phyloP scores from a whole-genome alignment of 129 eudicot genomes.

The Tagetes patula region DNA sequence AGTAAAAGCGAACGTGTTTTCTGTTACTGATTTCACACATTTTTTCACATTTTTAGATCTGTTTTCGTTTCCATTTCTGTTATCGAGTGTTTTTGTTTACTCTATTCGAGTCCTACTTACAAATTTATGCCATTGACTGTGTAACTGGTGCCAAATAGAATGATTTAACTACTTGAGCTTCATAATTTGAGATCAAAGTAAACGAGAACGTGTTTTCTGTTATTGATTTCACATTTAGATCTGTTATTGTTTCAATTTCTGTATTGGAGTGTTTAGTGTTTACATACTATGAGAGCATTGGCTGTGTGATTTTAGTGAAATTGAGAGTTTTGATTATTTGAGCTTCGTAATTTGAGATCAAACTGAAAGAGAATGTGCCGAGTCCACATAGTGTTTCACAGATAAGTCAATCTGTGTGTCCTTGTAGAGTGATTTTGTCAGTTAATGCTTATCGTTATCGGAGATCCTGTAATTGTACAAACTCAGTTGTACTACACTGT shows the following conservation, averaged over 20 bases:
- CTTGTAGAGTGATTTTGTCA: slow-evolving; percentile 8
- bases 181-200: slow-evolving; percentile 12
- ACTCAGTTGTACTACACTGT: slow-evolving; percentile 24
- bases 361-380: slow-evolving; percentile 7
- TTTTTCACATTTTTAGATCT: not conserved
- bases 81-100: not conserved
- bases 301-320: not conserved
- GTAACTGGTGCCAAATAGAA: slow-evolving; percentile 1
- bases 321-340: not conserved
- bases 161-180: slow-evolving; percentile 5
- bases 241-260: too few species aligned
- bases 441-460: slow-evolving; percentile 19
- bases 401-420: slow-evolving; percentile 10
- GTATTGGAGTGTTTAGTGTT: not conserved
- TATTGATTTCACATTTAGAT: not conserved
- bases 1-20: too few species aligned
- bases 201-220: slow-evolving; percentile 12
- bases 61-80: slow-evolving; percentile 5
- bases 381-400: not conserved
- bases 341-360: slow-evolving; percentile 17
- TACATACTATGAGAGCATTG: not conserved
- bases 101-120: slow-evolving; percentile 16
- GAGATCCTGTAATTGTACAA: slow-evolving; percentile 10
- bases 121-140: not conserved
- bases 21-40: not conserved